Conservation (phyloP, 2,329 filamentous ascomycete genomes). For the Fusarium proliferatum region DNA sequence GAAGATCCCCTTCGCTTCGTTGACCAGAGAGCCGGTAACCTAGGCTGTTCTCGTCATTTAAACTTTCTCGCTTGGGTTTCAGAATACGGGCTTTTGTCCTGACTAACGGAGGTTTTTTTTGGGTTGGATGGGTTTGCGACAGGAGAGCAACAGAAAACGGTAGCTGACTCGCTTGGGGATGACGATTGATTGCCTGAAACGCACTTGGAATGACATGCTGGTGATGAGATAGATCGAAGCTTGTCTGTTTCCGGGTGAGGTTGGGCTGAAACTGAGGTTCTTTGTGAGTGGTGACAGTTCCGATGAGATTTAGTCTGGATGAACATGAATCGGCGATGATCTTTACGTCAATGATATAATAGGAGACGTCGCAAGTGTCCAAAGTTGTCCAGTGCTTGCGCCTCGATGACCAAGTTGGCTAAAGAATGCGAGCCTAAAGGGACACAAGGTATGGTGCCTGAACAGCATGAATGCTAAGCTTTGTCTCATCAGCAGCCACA, state of each 20-base stretch:
- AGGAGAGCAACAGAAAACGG: neutral
- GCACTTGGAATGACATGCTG: neutral
- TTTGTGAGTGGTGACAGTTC: neutral
- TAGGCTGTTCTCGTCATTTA: slow-evolving; percentile 29
- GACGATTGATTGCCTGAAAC: neutral
- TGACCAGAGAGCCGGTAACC: slow-evolving; percentile 41
- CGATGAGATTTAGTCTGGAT: slow-evolving; percentile 16
- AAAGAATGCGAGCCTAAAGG: neutral
- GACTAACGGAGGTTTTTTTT: slow-evolving; percentile 10
- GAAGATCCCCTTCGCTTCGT: slow-evolving; percentile 28
- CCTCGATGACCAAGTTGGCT: neutral
- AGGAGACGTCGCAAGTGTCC: neutral
- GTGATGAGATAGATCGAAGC: slow-evolving; percentile 1
- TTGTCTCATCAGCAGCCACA: neutral
- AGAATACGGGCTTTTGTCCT: slow-evolving; percentile 25
- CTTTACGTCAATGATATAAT: neutral
- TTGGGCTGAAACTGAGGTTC: slow-evolving; percentile 12
- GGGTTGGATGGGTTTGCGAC: neutral
- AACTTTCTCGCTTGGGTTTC: slow-evolving; percentile 36
- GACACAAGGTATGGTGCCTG: neutral
- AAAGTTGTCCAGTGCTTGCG: neutral
- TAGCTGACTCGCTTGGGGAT: slow-evolving; percentile 7
- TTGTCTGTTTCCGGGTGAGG: slow-evolving; percentile 9
- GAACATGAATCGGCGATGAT: neutral
- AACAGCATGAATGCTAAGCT: neutral